phyloP scores from a whole-genome alignment of 1,284 basidiomycete species.

The Cryptococcus jaspeensis region DNA sequence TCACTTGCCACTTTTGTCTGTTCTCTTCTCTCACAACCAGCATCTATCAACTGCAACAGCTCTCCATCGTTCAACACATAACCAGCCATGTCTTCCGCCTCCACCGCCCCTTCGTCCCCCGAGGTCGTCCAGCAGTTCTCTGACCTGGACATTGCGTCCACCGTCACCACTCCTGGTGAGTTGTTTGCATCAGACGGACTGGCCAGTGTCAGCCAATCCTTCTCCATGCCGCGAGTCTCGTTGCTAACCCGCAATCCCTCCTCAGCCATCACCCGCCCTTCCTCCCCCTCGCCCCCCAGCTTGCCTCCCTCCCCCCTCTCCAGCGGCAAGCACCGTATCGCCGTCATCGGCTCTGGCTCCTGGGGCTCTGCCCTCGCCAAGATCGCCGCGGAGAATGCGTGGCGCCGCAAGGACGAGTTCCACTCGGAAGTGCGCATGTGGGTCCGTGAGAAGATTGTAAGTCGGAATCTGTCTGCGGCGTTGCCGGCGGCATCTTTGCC shows the following conservation, averaged over 20 bases:
- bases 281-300: conserved; percentile 32
- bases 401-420: conserved; percentile 49
- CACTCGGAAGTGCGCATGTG: conserved; percentile 57
- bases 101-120: conserved; percentile 33
- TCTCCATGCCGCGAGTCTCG: no score
- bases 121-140: conserved; percentile 27
- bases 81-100: conserved; percentile 24
- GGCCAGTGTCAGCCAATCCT: no score
- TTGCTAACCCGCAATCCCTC: neutral
- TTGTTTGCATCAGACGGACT: neutral
- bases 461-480: no score
- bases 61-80: no score
- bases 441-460: conserved; percentile 54
- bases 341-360: conserved; percentile 57
- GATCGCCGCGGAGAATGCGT: conserved; percentile 57
- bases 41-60: no score
- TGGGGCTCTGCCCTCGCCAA: conserved; percentile 61
- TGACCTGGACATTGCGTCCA: conserved; percentile 39
- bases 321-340: conserved; percentile 56
- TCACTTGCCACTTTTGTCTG: no score
- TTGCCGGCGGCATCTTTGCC: neutral
- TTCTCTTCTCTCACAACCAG: neutral
- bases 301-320: conserved; percentile 45
- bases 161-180: conserved; percentile 45
- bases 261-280: conserved; percentile 40